These are phyloP conservation scores for Arthrinium phaeospermum DNA, from an alignment of 2,329 filamentous ascomycete species.

Conservation along the genomic window DNA sequence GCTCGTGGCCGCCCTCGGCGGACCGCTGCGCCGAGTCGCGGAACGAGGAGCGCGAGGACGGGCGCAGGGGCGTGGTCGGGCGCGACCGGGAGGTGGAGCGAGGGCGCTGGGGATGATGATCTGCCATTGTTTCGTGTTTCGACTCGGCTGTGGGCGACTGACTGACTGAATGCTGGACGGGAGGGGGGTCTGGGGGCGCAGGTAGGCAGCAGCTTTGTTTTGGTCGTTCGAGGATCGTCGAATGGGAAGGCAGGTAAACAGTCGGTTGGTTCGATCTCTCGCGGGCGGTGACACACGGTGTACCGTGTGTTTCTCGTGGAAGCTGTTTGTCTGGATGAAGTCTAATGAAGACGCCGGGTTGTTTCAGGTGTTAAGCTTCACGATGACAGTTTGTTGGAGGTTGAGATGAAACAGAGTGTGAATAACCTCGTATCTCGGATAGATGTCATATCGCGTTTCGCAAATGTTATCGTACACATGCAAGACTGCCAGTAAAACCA, in stretches of 20 bases:
- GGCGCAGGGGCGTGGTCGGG: slow-evolving; percentile 89
- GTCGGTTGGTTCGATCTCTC: not conserved
- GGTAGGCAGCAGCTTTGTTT: not conserved
- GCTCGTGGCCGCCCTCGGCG: slow-evolving; percentile 56
- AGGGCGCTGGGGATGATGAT: slow-evolving; percentile 27
- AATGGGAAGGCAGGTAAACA: not conserved
- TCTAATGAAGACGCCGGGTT: not conserved
- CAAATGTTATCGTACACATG: not conserved
- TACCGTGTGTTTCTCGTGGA: not conserved
- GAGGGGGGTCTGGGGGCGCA: not conserved
- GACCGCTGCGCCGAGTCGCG: slow-evolving; percentile 73
- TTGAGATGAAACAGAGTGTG: not conserved
- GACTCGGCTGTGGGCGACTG: not conserved
- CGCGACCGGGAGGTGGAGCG: slow-evolving; percentile 58
- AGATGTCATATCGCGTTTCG: slow-evolving; percentile 10
- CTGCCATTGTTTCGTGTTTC: not conserved
- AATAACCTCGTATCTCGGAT: slow-evolving; percentile 14
- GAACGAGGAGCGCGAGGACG: slow-evolving; percentile 87
- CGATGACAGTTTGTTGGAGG: not conserved
- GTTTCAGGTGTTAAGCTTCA: not conserved
- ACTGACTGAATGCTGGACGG: not conserved
- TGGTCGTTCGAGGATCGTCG: not conserved
- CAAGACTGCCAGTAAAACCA: not conserved
- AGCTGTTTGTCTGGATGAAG: not conserved
- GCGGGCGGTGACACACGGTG: not conserved